A percentile compares a stretch with the other conserved stretches of the same genome.
Evolutionary conservation across 2,329 filamentous ascomycete species (phyloP).

Genomic region (Rutstroemia sydowiana): DNA sequence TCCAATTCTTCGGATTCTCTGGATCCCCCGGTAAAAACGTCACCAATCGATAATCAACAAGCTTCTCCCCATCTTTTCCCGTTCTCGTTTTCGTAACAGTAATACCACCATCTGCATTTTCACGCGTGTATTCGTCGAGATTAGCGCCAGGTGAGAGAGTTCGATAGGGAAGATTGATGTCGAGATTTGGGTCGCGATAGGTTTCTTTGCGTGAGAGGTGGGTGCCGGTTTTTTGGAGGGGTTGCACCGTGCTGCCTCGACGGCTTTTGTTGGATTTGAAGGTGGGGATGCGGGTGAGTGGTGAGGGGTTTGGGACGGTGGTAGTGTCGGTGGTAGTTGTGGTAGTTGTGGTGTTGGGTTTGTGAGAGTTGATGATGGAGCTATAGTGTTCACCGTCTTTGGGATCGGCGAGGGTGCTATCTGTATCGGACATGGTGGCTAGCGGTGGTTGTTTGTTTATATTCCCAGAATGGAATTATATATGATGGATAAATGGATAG

Average conservation of each 20-base stretch:
- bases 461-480: not conserved
- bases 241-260: constrained; percentile 12
- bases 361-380: too few species aligned
- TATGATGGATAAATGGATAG: not conserved
- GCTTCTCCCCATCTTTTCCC: not conserved
- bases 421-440: not conserved
- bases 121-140: constrained; percentile 59
- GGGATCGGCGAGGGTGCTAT: not conserved
- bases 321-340: too few species aligned
- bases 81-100: not conserved
- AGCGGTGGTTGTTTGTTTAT: not conserved
- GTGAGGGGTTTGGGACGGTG: not conserved
- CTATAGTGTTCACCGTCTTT: too few species aligned
- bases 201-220: constrained; percentile 22
- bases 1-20: constrained; percentile 83
- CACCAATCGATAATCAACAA: constrained; percentile 54
- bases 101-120: constrained; percentile 56
- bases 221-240: not conserved
- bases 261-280: not conserved
- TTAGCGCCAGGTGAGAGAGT: constrained; percentile 54
- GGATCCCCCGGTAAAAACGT: constrained; percentile 66
- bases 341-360: too few species aligned
- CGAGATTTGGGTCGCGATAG: constrained; percentile 28
- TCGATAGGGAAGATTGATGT: constrained; percentile 56
- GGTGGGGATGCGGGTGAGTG: not conserved